A percentile compares a stretch with the other conserved stretches of the same genome.
phyloP scores from a whole-genome alignment of 305 asterid species.

The Fraxinus greggii region DNA sequence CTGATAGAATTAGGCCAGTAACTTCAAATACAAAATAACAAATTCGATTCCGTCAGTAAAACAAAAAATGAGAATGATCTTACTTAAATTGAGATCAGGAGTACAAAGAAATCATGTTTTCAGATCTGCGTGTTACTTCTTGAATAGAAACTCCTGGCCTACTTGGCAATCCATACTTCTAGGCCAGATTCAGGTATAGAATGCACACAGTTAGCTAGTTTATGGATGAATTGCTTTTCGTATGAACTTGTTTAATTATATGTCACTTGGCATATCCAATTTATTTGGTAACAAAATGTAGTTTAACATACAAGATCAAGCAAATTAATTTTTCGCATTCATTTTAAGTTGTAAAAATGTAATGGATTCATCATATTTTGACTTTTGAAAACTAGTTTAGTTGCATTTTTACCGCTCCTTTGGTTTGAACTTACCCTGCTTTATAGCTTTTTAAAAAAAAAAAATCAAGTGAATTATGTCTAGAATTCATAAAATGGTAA shows the following conservation, averaged over 20 bases:
- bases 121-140: not conserved
- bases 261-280: not conserved
- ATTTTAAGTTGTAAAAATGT: not conserved
- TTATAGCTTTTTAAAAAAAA: not conserved
- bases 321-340: not conserved
- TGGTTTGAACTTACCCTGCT: not conserved
- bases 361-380: not conserved
- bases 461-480: not conserved
- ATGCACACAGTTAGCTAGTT: not conserved
- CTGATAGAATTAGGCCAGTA: slow-evolving; percentile 22
- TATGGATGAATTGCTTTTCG: not conserved
- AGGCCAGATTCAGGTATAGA: not conserved
- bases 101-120: slow-evolving; percentile 1
- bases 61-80: not conserved
- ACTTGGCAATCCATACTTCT: not conserved
- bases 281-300: not conserved
- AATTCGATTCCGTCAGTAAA: slow-evolving; percentile 2
- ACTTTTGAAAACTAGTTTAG: not conserved
- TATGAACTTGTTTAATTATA: not conserved
- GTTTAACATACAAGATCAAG: not conserved
- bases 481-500: not conserved
- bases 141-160: not conserved
- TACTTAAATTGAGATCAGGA: not conserved
- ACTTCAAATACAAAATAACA: slow-evolving; percentile 20
- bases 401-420: not conserved